A percentile compares a stretch with the other conserved stretches of the same genome.
phyloP scores from a whole-genome alignment of 1,284 basidiomycete species.

The Heterobasidion occidentale region DNA sequence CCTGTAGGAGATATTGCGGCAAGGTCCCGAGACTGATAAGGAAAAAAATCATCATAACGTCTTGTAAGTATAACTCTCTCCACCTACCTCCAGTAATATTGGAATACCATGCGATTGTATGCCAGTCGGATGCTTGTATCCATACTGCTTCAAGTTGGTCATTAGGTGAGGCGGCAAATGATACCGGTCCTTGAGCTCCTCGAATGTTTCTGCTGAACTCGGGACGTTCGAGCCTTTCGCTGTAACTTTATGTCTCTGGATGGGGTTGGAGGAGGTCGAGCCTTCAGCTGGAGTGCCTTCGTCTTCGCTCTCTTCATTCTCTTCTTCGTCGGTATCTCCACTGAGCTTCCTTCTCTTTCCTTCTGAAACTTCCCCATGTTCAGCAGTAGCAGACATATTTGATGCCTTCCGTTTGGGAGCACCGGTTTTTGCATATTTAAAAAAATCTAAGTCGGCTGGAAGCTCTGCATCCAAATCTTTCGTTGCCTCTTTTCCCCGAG shows the following conservation, averaged over 20 bases:
- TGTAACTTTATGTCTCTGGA: constrained; percentile 52
- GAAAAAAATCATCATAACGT: background rate
- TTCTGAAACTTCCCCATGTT: background rate
- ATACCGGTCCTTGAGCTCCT: constrained; percentile 48
- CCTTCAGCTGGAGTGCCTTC: constrained; percentile 19
- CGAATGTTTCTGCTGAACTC: constrained; percentile 47
- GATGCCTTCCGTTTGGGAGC: constrained; percentile 31
- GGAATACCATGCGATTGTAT: constrained; percentile 72
- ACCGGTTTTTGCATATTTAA: constrained; percentile 69
- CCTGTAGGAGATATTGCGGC: constrained; percentile 92
- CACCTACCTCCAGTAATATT: constrained; percentile 58
- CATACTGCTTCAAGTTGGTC: constrained; percentile 51
- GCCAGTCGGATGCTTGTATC: constrained; percentile 59
- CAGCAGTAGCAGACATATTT: background rate
- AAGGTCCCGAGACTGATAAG: constrained; percentile 60
- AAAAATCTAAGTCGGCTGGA: constrained; percentile 81
- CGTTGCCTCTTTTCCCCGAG: constrained; percentile 16
- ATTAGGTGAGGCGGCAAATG: constrained; percentile 48
- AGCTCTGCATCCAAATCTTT: constrained; percentile 37
- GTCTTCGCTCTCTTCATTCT: constrained; percentile 22
- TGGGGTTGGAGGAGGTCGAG: constrained; percentile 21
- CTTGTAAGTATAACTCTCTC: background rate
- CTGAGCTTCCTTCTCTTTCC: constrained; percentile 21
- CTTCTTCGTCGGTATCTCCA: constrained; percentile 18
- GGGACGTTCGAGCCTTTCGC: constrained; percentile 66